phyloP scores from a whole-genome alignment of 2,329 filamentous ascomycete genomes.

The Cercospora sp. region DNA sequence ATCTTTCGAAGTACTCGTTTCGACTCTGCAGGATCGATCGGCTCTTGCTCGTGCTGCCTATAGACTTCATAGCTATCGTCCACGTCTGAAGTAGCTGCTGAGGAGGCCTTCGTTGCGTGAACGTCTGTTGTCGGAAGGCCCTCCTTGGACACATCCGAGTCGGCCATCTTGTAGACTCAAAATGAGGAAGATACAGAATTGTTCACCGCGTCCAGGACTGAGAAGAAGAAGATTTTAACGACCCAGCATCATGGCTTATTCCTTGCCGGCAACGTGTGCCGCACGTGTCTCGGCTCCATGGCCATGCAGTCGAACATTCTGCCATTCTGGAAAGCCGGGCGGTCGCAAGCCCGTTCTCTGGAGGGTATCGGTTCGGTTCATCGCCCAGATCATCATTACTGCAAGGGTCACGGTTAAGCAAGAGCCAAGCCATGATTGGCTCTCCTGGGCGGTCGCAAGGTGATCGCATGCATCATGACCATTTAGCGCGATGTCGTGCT shows the following conservation, averaged over 20 bases:
- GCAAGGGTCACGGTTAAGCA: background rate
- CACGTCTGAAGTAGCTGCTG: conserved; percentile 26
- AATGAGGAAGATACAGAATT: background rate
- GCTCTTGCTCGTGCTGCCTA: conserved; percentile 29
- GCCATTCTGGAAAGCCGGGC: background rate
- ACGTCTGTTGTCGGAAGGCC: background rate
- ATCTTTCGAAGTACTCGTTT: conserved; percentile 40
- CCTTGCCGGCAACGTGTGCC: background rate
- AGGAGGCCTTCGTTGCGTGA: conserved; percentile 17
- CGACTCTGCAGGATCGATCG: conserved; percentile 29
- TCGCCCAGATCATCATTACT: background rate
- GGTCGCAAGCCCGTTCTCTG: background rate
- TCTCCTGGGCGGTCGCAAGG: conserved; percentile 3
- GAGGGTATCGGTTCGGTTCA: conserved; percentile 5
- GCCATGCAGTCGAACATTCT: background rate
- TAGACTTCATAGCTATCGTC: conserved; percentile 36
- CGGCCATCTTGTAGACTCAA: background rate
- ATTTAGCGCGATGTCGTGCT: conserved; percentile 12
- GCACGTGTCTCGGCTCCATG: background rate
- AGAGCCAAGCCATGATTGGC: conserved; percentile 14
- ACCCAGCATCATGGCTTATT: background rate
- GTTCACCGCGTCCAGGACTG: background rate
- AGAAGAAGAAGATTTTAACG: background rate
- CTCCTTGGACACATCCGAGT: background rate
- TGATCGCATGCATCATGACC: conserved; percentile 3